These are phyloP conservation scores for Aureobasidium sp. DNA, from an alignment of 2,329 filamentous ascomycete genomes.

Conservation along the genomic window DNA sequence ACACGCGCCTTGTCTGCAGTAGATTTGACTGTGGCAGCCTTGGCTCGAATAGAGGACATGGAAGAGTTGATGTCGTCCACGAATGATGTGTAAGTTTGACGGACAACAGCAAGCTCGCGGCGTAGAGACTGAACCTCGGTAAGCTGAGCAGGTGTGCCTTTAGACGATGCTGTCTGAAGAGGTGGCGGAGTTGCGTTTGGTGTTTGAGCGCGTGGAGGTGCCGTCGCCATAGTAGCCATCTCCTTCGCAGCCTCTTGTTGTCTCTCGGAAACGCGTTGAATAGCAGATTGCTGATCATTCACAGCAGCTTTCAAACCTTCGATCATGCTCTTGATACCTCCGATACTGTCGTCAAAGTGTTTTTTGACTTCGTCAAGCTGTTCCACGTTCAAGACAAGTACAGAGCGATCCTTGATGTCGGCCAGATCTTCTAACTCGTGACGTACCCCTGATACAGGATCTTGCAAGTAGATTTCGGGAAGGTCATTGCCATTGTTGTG, in stretches of 20 bases:
- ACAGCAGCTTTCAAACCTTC: constrained; percentile 78
- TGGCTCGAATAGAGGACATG: constrained; percentile 74
- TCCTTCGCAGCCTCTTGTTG: constrained; percentile 87
- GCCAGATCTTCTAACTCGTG: constrained; percentile 90
- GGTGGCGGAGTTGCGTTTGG: constrained; percentile 19
- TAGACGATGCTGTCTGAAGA: constrained; percentile 21
- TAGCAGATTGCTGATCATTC: constrained; percentile 70
- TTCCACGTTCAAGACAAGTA: constrained; percentile 91
- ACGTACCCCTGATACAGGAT: constrained; percentile 88
- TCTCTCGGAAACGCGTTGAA: constrained; percentile 81
- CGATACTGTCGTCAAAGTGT: constrained; percentile 88
- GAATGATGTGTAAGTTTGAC: constrained; percentile 89
- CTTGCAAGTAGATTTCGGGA: constrained; percentile 96
- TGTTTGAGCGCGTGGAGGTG: constrained; percentile 30
- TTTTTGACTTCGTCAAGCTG: constrained; percentile 90
- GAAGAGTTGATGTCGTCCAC: constrained; percentile 80
- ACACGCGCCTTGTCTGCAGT: constrained; percentile 63
- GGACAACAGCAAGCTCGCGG: constrained; percentile 81
- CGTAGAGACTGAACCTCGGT: constrained; percentile 74
- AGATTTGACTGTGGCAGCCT: constrained; percentile 73
- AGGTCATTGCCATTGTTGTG: constrained; percentile 88
- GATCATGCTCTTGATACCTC: constrained; percentile 71
- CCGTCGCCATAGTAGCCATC: constrained; percentile 59
- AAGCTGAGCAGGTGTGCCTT: constrained; percentile 53
- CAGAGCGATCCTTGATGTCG: constrained; percentile 90